Percentiles rank a stretch among this genome's conserved stretches.
phyloP scores from a whole-genome alignment of 2,329 filamentous ascomycete species.

The Cladosporium oxysporum region DNA sequence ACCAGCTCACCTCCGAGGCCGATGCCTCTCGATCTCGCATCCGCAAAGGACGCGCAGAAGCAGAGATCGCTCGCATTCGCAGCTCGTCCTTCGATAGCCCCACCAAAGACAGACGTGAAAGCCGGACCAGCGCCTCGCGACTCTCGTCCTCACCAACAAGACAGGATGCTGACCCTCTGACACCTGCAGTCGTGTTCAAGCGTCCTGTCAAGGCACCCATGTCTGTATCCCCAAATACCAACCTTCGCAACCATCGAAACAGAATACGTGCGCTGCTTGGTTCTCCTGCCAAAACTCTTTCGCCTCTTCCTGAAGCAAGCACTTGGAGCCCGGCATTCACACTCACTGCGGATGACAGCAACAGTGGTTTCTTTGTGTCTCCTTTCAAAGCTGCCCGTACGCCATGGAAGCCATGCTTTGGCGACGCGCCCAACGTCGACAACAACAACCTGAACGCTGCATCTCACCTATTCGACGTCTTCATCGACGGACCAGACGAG shows the following conservation, averaged over 20 bases:
- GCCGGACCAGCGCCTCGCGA: slow-evolving; percentile 46
- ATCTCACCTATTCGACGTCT: slow-evolving; percentile 62
- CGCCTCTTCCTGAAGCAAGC: slow-evolving; percentile 53
- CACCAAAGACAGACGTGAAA: slow-evolving; percentile 60
- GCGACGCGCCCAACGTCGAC: slow-evolving; percentile 27
- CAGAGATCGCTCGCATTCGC: slow-evolving; percentile 90
- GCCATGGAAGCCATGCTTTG: slow-evolving; percentile 36
- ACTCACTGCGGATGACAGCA: slow-evolving; percentile 62
- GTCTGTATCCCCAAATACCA: slow-evolving; percentile 90
- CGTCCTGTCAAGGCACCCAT: slow-evolving; percentile 63
- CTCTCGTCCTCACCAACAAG: slow-evolving; percentile 42
- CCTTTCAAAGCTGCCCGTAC: slow-evolving; percentile 35
- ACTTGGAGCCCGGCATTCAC: slow-evolving; percentile 70
- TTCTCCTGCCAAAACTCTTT: slow-evolving; percentile 65
- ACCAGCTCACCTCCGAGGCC: slow-evolving; percentile 71
- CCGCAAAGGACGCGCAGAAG: slow-evolving; percentile 88
- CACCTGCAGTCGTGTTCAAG: slow-evolving; percentile 81
- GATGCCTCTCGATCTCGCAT: slow-evolving; percentile 71
- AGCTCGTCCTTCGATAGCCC: slow-evolving; percentile 93
- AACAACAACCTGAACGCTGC: slow-evolving; percentile 31
- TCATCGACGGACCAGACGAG: slow-evolving; percentile 43
- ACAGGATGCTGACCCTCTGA: slow-evolving; percentile 61
- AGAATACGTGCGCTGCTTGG: slow-evolving; percentile 79
- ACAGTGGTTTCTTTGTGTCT: slow-evolving; percentile 47
- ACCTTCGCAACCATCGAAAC: slow-evolving; percentile 83